Base-by-base conservation (phyloP, 1,139 yeast species). In the Yamadazyma spencermartinsiae region DNA sequence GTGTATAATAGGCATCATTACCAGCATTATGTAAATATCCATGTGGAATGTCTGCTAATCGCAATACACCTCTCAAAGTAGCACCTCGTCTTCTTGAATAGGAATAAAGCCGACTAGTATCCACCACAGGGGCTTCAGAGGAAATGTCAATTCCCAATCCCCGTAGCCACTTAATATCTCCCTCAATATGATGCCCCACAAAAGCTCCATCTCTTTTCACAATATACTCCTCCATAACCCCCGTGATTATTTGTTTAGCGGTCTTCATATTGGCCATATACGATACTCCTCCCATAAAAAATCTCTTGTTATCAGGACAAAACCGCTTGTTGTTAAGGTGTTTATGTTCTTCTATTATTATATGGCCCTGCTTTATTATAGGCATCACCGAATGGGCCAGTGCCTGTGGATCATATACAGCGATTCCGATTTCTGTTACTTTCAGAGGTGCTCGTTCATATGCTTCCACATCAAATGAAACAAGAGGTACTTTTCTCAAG, bases 1-100 rank as follows among this genome's bases (percentile, higher is more conserved):
- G 58, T 0, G 95, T 86, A 51, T 75, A 84, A 52, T 82, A 82
- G 1, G 95, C 82, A 56, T 87, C 96, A 53, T 87, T 87, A 6
- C 84, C 92, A 1, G 90, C 95, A 57, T 87, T 87, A 56, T 86
- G 95, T 34, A 86, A 63, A 44, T 69, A 74, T 0, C 84, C 76
- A 55, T 80, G 80, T 0, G 92, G 89, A 7, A 87, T 72, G 18
- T 68, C 67, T 26, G 82, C 63, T 33, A 68, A 57, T 37, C 77
- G 63, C 15, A 86, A 61, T 1, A 80, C 63, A 15, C 73, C 79
- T 17, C 78, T 70, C 33, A 86, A 58, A 1, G 77, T 71, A 2
- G 77, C 68, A 20, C 79, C 79, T 17, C 61, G 57, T 14, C 58
- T 50, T 3, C 76, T 70, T 4, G 78, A 63, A 6, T 68, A 45